Evolutionary conservation across 2,329 filamentous ascomycete species (phyloP).

Genomic region (Ustulina deusta): DNA sequence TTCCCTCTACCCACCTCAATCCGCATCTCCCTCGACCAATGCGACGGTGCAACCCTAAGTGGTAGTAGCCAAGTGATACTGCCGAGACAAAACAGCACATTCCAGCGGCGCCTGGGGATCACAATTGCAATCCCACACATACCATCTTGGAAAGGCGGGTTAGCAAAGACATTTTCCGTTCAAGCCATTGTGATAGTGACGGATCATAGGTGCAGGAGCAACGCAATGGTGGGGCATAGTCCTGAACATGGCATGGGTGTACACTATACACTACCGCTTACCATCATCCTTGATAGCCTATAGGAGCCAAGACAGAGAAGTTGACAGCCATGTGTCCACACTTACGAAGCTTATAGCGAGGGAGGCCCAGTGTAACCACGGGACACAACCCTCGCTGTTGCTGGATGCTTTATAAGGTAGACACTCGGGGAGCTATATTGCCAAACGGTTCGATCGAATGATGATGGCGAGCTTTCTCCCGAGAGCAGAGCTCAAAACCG

Average conservation of each 20-base stretch:
- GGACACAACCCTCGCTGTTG: slow-evolving; percentile 19
- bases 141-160: slow-evolving; percentile 18
- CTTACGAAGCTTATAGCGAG: slow-evolving; percentile 15
- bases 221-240: slow-evolving; percentile 18
- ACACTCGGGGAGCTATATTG: slow-evolving; percentile 1
- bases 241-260: slow-evolving; percentile 17
- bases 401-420: background rate
- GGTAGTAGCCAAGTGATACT: slow-evolving; percentile 31
- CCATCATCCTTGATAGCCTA: slow-evolving; percentile 22
- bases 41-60: slow-evolving; percentile 37
- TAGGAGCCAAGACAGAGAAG: slow-evolving; percentile 23
- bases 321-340: slow-evolving; percentile 14
- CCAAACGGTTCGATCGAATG: slow-evolving; percentile 9
- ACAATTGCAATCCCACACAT: slow-evolving; percentile 18
- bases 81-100: slow-evolving; percentile 22
- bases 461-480: background rate
- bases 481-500: background rate
- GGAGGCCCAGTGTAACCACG: slow-evolving; percentile 29
- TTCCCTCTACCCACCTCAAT: slow-evolving; percentile 37
- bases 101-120: slow-evolving; percentile 14
- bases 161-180: slow-evolving; percentile 13
- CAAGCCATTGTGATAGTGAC: slow-evolving; percentile 2
- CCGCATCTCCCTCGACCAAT: slow-evolving; percentile 12
- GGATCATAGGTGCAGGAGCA: slow-evolving; percentile 20
- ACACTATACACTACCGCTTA: slow-evolving; percentile 17